These are phyloP conservation scores for Mycogone perniciosa DNA, from an alignment of 2,329 filamentous ascomycete species.

Conservation along the genomic window DNA sequence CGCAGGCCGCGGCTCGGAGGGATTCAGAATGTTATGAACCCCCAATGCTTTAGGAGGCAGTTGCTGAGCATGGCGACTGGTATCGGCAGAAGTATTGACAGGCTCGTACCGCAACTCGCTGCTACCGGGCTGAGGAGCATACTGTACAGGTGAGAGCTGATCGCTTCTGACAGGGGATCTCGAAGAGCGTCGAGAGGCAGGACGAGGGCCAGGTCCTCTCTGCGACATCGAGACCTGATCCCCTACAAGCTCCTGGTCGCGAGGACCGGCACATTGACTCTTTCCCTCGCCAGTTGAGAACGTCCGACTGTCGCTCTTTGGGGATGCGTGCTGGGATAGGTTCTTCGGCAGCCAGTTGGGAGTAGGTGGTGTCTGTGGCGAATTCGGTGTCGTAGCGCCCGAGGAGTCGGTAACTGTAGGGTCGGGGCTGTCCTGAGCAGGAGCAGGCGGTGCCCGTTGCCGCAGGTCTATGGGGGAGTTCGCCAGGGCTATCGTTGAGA, in stretches of 20 bases:
- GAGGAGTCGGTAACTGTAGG: constrained; percentile 28
- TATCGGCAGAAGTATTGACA: constrained; percentile 19
- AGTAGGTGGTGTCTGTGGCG: constrained; percentile 30
- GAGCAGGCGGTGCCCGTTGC: constrained; percentile 27
- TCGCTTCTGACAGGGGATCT: constrained; percentile 37
- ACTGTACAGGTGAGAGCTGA: constrained; percentile 21
- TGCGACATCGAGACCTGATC: constrained; percentile 60
- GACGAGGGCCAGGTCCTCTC: constrained; percentile 50
- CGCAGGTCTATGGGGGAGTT: constrained; percentile 27
- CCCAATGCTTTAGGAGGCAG: constrained; percentile 24
- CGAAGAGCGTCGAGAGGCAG: constrained; percentile 46
- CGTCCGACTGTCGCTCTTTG: constrained; percentile 18
- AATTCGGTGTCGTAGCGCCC: constrained; percentile 26
- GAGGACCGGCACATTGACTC: constrained; percentile 53
- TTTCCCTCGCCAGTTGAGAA: constrained; percentile 18
- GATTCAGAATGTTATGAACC: constrained; percentile 35
- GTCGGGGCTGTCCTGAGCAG: constrained; percentile 25
- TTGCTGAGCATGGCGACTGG: constrained; percentile 20
- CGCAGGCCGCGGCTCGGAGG: constrained; percentile 24
- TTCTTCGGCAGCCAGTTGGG: constrained; percentile 25
- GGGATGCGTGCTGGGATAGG: constrained; percentile 18
- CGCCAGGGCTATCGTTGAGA: constrained; percentile 28
- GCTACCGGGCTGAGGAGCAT: constrained; percentile 15
- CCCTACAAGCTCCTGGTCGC: constrained; percentile 46
- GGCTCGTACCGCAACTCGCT: constrained; percentile 20